phyloP scores from a whole-genome alignment of 208 protist genomes.

The Acanthamoeba lenticulata region DNA sequence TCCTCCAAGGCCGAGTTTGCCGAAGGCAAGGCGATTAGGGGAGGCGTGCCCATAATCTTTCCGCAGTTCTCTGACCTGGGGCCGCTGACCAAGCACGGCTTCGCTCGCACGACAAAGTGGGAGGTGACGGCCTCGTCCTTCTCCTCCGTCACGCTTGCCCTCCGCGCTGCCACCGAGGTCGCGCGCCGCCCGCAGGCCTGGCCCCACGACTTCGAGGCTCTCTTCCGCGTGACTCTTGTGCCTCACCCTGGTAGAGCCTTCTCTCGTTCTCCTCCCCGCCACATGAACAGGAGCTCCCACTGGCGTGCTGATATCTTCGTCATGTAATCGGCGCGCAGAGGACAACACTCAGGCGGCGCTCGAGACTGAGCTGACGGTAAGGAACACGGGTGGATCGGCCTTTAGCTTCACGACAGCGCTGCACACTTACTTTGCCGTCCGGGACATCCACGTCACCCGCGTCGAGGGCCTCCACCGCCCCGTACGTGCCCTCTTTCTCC shows the following conservation, averaged over 20 bases:
- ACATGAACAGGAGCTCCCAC: background rate
- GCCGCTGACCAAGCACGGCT: constrained; percentile 63
- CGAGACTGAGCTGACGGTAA: background rate
- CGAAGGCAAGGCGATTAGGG: constrained; percentile 62
- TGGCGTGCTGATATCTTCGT: background rate
- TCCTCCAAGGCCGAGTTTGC: constrained; percentile 23
- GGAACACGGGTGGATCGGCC: background rate
- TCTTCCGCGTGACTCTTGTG: background rate
- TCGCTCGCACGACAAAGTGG: background rate
- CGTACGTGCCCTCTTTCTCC: background rate
- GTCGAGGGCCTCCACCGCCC: background rate
- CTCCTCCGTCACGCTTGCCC: background rate
- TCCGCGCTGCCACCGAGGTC: constrained; percentile 13
- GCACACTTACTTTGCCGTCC: constrained; percentile 62
- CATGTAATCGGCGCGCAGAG: background rate
- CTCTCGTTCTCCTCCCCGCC: background rate
- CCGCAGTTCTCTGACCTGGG: constrained; percentile 60
- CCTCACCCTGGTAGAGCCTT: background rate
- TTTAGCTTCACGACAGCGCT: constrained; percentile 48
- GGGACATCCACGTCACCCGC: constrained; percentile 35
- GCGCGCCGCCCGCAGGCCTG: no score
- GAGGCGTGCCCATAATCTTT: constrained; percentile 58
- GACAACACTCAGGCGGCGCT: background rate
- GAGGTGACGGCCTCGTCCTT: background rate
- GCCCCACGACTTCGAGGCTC: constrained; percentile 56